A percentile compares a stretch with the other conserved stretches of the same genome.
phyloP scores from a whole-genome alignment of 495 filamentous ascomycete genomes.

The Annulohypoxylon nitens region DNA sequence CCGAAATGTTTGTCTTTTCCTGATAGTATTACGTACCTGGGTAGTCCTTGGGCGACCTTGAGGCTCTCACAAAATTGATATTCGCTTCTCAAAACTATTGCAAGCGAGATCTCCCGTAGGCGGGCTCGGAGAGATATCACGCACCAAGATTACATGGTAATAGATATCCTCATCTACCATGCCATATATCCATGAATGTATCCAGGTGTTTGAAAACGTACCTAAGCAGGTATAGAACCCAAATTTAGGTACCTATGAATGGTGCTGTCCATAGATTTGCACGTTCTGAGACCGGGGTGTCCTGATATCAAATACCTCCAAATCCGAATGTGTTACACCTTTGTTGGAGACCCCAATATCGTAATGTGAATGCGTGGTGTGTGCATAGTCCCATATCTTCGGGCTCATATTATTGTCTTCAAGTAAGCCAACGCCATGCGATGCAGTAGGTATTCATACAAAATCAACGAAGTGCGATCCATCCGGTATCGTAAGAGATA shows the following conservation, averaged over 20 bases:
- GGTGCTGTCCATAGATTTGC: not conserved
- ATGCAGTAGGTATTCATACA: constrained; percentile 44
- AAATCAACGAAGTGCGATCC: constrained; percentile 6
- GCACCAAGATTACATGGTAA: not conserved
- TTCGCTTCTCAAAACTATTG: not conserved
- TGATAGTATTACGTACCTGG: not conserved
- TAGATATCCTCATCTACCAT: not conserved
- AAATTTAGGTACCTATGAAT: not conserved
- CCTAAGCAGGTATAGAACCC: not conserved
- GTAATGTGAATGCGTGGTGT: constrained; percentile 1
- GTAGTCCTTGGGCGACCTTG: not conserved
- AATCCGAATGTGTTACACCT: not conserved
- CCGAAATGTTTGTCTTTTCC: not conserved
- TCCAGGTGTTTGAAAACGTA: not conserved
- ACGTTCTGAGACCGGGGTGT: not conserved
- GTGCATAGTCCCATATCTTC: constrained; percentile 9
- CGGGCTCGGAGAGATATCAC: not conserved
- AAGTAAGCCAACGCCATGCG: constrained; percentile 40
- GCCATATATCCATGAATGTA: not conserved
- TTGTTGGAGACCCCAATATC: constrained; percentile 5
- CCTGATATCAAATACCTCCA: not conserved
- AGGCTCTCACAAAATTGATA: constrained; percentile 3
- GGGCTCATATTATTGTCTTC: constrained; percentile 18
- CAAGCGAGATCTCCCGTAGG: not conserved
- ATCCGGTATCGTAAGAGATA: constrained; percentile 6